These are phyloP conservation scores for Ophiostoma fasciatum DNA, from an alignment of 2,329 filamentous ascomycete species.

Conservation along the genomic window DNA sequence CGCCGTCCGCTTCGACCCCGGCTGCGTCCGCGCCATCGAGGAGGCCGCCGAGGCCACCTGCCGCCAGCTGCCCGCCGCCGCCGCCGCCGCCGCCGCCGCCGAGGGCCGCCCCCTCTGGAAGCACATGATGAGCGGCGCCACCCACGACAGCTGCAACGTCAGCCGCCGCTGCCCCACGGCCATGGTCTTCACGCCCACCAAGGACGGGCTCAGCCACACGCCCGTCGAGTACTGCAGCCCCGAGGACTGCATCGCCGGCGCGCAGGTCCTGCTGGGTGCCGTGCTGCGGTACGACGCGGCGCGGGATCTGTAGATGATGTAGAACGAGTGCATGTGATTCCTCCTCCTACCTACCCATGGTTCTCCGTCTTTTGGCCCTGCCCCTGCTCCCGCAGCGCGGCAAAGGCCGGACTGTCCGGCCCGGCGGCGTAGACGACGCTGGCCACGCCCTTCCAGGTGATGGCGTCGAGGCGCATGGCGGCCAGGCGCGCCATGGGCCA, in stretches of 20 bases:
- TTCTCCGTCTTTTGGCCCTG: no score
- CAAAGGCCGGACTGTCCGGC: conserved; percentile 12
- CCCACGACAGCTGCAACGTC: conserved; percentile 24
- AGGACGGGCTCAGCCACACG: conserved; percentile 23
- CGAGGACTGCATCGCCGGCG: conserved; percentile 19
- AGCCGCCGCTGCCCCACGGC: conserved; percentile 20
- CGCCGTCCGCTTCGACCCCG: conserved; percentile 48
- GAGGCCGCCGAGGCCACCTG: conserved; percentile 31
- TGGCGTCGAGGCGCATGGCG: conserved; percentile 14
- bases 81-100: not conserved
- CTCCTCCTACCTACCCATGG: no score
- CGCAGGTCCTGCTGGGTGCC: conserved; percentile 17
- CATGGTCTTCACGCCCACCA: conserved; percentile 25
- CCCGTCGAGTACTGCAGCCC: conserved; percentile 21
- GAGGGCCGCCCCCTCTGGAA: conserved; percentile 10
- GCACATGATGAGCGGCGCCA: conserved; percentile 23
- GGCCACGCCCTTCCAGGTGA: conserved; percentile 14
- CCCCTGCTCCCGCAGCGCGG: conserved; percentile 5
- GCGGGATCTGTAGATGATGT: not conserved
- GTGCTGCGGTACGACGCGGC: conserved; percentile 13
- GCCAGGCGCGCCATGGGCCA: conserved; percentile 15
- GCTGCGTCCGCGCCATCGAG: conserved; percentile 51
- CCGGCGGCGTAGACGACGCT: conserved; percentile 11
- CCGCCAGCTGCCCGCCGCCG: not conserved
- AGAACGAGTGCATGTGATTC: no score